Percentiles rank a stretch among this genome's conserved stretches.
These are phyloP conservation scores for Hypoxylon sp. DNA, from an alignment of 2,329 filamentous ascomycete genomes.

Conservation along the genomic window DNA sequence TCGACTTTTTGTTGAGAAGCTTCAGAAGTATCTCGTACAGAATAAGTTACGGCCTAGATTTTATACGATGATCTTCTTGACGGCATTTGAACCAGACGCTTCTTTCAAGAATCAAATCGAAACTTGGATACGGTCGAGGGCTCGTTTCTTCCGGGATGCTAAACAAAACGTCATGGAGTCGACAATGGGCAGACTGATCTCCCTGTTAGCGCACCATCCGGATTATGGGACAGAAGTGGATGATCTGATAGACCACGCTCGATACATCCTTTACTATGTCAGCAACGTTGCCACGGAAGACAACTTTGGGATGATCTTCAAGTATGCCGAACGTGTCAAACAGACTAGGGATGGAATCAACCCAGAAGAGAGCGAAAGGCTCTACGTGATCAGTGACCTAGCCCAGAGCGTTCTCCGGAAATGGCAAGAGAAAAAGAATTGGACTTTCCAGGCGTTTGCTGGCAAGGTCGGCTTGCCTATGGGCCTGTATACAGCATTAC, in stretches of 20 bases:
- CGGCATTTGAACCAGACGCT: slow-evolving; percentile 88
- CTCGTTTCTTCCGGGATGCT: slow-evolving; percentile 72
- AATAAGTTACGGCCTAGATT: slow-evolving; percentile 80
- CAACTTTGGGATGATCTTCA: slow-evolving; percentile 90
- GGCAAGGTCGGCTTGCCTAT: slow-evolving; percentile 85
- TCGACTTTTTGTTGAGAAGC: slow-evolving; percentile 81
- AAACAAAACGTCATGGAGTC: slow-evolving; percentile 81
- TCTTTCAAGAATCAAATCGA: slow-evolving; percentile 81
- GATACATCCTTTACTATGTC: slow-evolving; percentile 92
- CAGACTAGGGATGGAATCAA: slow-evolving; percentile 86
- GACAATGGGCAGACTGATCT: slow-evolving; percentile 85
- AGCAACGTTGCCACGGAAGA: slow-evolving; percentile 85
- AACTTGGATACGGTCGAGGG: slow-evolving; percentile 90
- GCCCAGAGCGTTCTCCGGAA: slow-evolving; percentile 85
- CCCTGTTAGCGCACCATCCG: slow-evolving; percentile 91
- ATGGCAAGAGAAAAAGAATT: slow-evolving; percentile 88
- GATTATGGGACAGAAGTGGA: slow-evolving; percentile 80
- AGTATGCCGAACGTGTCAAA: slow-evolving; percentile 93
- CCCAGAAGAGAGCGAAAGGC: slow-evolving; percentile 75
- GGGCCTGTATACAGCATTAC: slow-evolving; percentile 81
- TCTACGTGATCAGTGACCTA: slow-evolving; percentile 91
- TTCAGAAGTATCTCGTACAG: slow-evolving; percentile 91
- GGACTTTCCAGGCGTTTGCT: slow-evolving; percentile 87
- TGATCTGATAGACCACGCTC: slow-evolving; percentile 84
- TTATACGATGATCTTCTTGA: slow-evolving; percentile 90